Conservation (phyloP, 768 basidiomycete genomes). For the Boletus huronensis region DNA sequence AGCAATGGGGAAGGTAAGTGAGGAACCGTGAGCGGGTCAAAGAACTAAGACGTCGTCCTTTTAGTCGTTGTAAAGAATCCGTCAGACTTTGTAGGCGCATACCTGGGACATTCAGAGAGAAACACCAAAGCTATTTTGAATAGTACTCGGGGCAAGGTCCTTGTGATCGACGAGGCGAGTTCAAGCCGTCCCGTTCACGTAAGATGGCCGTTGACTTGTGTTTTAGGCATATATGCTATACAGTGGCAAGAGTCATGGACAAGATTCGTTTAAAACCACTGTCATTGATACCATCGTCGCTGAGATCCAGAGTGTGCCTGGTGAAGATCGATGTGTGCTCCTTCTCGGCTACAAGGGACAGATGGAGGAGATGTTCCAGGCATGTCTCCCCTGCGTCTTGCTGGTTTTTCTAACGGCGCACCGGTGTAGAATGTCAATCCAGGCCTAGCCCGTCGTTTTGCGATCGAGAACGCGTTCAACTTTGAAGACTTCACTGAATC, state of each 20-base stretch:
- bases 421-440: conserved; percentile 61
- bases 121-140: conserved; percentile 63
- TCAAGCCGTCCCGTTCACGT: conserved; percentile 8
- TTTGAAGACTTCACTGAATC: conserved; percentile 61
- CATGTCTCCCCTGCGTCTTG: conserved; percentile 16
- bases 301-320: conserved; percentile 64
- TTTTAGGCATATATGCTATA: conserved; percentile 48
- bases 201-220: background rate
- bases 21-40: background rate
- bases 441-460: conserved; percentile 62
- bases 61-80: conserved; percentile 66
- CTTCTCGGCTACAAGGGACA: conserved; percentile 62
- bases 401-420: background rate
- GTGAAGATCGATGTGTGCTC: conserved; percentile 68
- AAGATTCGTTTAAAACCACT: conserved; percentile 57
- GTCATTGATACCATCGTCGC: conserved; percentile 76
- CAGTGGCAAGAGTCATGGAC: conserved; percentile 32
- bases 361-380: conserved; percentile 76
- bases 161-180: conserved; percentile 66
- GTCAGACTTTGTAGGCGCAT: conserved; percentile 60
- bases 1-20: conserved; percentile 65
- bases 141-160: conserved; percentile 58
- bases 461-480: conserved; percentile 64
- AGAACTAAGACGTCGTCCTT: background rate
- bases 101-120: conserved; percentile 56